Evolutionary conservation across 306 rosid species (phyloP), one percentile per base, ranked within the genome.

Genomic region (Dryas alaskensis): DNA sequence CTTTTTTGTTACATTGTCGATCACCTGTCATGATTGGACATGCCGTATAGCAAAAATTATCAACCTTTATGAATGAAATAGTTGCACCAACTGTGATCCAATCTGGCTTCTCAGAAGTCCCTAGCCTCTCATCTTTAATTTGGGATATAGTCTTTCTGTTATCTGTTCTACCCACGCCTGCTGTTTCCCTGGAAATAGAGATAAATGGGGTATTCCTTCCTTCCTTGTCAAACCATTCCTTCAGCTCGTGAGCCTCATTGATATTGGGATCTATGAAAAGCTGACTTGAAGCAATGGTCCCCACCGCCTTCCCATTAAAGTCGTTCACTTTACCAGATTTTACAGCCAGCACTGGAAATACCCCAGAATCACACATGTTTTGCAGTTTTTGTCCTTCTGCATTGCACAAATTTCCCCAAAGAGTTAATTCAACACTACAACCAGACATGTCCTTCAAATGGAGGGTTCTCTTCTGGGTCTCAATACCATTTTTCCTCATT

Each of bases 31-130:
- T 83, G 79, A 83, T 58, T 54, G 97, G 96, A 72, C 99, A 92
- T 19, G 96, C 97, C 12, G 95, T 60, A 86, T 94, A 94, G 82
- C 94, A 87, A 78, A 87, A 94, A 66, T 74, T 87, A 37, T 94
- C 97, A n/a, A 42, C 76, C 90, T 87, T 94, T 8, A 94, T 48
- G 67, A 69, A 88, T 69, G 92, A 78, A 76, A 92, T 31, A 25
- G 80, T 84, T 57, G 92, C 99, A 86, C 83, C 60, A 57, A 94
- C 82, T 27, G 92, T 86, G 70, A 94, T 86, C 96, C 97, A 94
- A 86, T 92, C 97, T 75, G 96, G 95, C 84, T 94, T 94, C 73
- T 92, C 99, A 0, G 89, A 89, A 61, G 96, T 92, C 76, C 99
- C 96, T 54, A 94, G 72, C 81, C 80, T 90, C 89, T 94, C 97